A percentile compares a stretch with the other conserved stretches of the same genome.
phyloP scores from a whole-genome alignment of 306 rosid species.

The Bauhinia variegata region DNA sequence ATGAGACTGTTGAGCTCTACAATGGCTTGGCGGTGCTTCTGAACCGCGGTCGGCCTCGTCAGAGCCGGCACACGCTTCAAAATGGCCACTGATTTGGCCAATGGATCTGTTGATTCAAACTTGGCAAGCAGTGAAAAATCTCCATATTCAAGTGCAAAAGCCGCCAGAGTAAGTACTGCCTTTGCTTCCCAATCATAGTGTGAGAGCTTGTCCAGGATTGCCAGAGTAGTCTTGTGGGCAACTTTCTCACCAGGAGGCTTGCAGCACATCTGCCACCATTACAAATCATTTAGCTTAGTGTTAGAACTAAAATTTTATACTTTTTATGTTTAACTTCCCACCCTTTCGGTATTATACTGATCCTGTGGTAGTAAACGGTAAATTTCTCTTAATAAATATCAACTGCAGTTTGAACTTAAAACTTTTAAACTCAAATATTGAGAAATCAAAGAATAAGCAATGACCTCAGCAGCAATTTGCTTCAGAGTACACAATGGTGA shows the following conservation, averaged over 20 bases:
- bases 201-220: conserved; percentile 23
- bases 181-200: conserved; percentile 58
- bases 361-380: too few relatives aligned
- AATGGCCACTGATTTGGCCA: conserved; percentile 46
- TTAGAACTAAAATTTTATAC: too few relatives aligned
- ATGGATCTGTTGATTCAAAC: conserved; percentile 35
- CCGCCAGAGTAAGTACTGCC: conserved; percentile 55
- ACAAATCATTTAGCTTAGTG: not conserved
- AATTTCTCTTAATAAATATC: too few relatives aligned
- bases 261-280: conserved; percentile 4
- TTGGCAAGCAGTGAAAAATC: conserved; percentile 58
- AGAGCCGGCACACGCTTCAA: conserved; percentile 43
- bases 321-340: too few relatives aligned
- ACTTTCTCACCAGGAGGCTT: conserved; percentile 3
- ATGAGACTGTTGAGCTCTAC: conserved; percentile 47
- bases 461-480: conserved; percentile 11
- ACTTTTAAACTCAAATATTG: too few relatives aligned
- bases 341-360: too few relatives aligned
- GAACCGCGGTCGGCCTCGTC: conserved; percentile 28
- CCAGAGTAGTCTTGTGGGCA: not conserved
- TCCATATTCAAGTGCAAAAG: conserved; percentile 52
- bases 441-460: not conserved
- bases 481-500: conserved; percentile 11
- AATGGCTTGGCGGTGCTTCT: conserved; percentile 32
- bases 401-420: too few relatives aligned